Conservation (phyloP, 768 basidiomycete genomes). For the Austroboletus eburneus region DNA sequence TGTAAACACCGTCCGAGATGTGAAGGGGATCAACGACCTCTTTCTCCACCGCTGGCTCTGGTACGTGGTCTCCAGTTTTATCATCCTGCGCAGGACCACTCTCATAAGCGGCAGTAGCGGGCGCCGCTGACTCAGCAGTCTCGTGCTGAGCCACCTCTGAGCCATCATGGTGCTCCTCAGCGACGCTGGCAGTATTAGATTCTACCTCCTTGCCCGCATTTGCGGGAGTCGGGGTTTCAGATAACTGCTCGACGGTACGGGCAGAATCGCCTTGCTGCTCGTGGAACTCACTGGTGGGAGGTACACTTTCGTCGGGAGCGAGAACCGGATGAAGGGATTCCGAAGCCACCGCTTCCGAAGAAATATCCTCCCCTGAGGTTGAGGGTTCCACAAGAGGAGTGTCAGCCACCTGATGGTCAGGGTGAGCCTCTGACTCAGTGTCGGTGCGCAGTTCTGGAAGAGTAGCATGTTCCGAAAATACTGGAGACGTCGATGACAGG, state of each 20-base stretch:
- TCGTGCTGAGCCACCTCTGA: constrained; percentile 12
- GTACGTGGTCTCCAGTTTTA: constrained; percentile 9
- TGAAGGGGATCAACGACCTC: constrained; percentile 45
- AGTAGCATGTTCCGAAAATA: constrained; percentile 6
- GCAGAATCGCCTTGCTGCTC: constrained; percentile 9
- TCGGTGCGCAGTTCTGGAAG: constrained; percentile 5
- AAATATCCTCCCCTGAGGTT: constrained; percentile 5
- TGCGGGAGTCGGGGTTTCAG: constrained; percentile 4
- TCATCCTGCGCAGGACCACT: constrained; percentile 7
- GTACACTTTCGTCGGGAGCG: constrained; percentile 1
- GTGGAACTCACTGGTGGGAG: constrained; percentile 19
- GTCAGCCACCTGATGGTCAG: constrained; percentile 14
- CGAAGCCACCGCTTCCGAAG: constrained; percentile 4
- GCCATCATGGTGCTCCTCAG: constrained; percentile 2
- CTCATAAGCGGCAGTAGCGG: constrained; percentile 7
- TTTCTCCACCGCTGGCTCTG: constrained; percentile 6
- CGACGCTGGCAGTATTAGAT: constrained; percentile 1
- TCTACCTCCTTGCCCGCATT: constrained; percentile 5
- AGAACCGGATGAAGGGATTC: constrained; percentile 9
- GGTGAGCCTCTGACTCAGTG: constrained; percentile 10
- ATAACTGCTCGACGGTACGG: constrained; percentile 2
- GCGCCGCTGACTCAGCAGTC: constrained; percentile 5
- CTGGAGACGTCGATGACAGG: neutral
- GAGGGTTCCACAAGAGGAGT: constrained; percentile 13
- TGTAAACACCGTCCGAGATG: constrained; percentile 65